These are phyloP conservation scores for Potentilla sterilis DNA, from an alignment of 306 rosid species.

Conservation along the genomic window DNA sequence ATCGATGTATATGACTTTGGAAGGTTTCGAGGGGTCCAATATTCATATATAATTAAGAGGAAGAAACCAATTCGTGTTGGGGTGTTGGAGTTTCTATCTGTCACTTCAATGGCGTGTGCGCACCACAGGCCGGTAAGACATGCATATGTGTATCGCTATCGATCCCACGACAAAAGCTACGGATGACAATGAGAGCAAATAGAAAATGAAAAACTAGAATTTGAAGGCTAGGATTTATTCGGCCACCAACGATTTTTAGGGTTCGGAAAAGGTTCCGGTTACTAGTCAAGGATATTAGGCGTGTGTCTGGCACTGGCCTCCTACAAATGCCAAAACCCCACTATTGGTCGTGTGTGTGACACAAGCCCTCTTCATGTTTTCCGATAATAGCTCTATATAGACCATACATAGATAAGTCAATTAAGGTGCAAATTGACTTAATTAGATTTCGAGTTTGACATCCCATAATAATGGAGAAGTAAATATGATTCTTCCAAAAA, in stretches of 20 bases:
- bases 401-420: not conserved
- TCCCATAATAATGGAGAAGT: not conserved
- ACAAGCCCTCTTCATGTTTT: not conserved
- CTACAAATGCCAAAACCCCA: not conserved
- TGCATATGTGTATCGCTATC: too few species aligned
- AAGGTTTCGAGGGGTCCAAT: slow-evolving; percentile 10
- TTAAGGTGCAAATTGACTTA: not conserved
- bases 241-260: not conserved
- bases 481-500: too few species aligned
- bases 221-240: not conserved
- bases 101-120: slow-evolving; percentile 18
- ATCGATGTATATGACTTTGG: too few species aligned
- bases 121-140: not conserved
- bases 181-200: not conserved
- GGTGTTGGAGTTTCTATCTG: not conserved
- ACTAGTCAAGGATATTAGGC: slow-evolving; percentile 6
- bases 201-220: not conserved
- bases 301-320: slow-evolving; percentile 25
- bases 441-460: not conserved
- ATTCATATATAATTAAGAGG: not conserved
- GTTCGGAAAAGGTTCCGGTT: not conserved
- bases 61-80: not conserved
- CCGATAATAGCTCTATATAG: not conserved
- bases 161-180: not conserved
- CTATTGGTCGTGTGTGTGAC: slow-evolving; percentile 18